phyloP scores from a whole-genome alignment of 1,139 yeast species.

The Diutina neorugosa region DNA sequence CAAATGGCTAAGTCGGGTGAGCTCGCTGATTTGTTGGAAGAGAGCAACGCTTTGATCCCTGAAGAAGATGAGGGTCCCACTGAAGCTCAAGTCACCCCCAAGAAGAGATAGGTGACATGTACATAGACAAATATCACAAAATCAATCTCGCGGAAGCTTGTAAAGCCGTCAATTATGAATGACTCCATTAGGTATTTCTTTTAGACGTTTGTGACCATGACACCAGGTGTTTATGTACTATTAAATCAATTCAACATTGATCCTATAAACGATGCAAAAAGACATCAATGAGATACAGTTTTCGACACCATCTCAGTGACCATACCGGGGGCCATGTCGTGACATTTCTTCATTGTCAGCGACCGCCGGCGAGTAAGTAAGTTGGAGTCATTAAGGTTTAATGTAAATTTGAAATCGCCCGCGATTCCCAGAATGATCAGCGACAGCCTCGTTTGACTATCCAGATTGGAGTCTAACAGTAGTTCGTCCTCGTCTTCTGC shows the following conservation, averaged over 20 bases:
- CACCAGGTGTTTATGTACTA: background rate
- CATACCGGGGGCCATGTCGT: background rate
- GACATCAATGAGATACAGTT: background rate
- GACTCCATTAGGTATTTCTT: no score
- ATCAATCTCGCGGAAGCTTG: background rate
- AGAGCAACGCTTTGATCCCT: conserved; percentile 69
- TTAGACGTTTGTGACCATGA: background rate
- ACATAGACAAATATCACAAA: background rate
- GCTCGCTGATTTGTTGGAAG: conserved; percentile 69
- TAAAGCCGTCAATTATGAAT: no score
- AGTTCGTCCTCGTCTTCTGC: conserved; percentile 6
- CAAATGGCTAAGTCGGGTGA: conserved; percentile 94
- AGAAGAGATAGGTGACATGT: background rate
- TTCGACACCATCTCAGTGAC: background rate
- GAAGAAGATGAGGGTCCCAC: conserved; percentile 37
- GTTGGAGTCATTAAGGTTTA: conserved; percentile 32
- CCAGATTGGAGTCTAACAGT: conserved; percentile 9
- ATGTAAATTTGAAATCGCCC: conserved; percentile 31
- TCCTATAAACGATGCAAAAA: background rate
- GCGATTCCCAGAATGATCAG: conserved; percentile 28
- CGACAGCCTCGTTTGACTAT: conserved; percentile 30
- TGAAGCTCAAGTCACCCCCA: background rate
- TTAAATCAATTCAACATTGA: background rate
- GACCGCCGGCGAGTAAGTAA: conserved; percentile 23
- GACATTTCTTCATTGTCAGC: conserved; percentile 6